Evolutionary conservation across 2,329 filamentous ascomycete species (phyloP), one percentile per base, ranked within the genome.

Genomic region (Fusarium sp.): DNA sequence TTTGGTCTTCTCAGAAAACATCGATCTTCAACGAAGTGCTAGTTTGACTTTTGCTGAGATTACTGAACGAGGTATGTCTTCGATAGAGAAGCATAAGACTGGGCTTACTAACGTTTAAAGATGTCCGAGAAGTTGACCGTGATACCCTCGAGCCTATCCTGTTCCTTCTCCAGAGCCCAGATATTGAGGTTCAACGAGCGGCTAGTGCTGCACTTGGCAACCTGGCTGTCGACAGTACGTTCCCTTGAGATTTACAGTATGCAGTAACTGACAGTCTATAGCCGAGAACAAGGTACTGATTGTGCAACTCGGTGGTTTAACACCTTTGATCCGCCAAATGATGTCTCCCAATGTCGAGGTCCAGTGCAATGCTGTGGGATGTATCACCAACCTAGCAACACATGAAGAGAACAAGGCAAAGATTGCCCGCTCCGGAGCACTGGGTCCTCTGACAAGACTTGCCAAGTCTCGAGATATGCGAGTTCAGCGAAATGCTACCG

Each of bases 391-490:
- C 79, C 83, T 99, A 60, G 96, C 96, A 57, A 99, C 96, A 4
- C 96, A 99, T 77, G 96, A 99, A 83, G 96, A 98, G 75, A 99
- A 99, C 84, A 99, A 99, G 84, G 94, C 96, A 62, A 98, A 97
- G 83, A 99, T 99, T 80, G 96, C 96, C 73, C 90, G 94, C 67
- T 99, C 96, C 6, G 96, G 96, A 62, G 96, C 96, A 57, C 86
- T 99, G 60, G 93, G 92, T 10, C 96, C 96, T 11, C 84, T 99
- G 74, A 99, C 96, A 47, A 89, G 93, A 69, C 84, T 99, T 61
- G 96, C 96, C 67, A 98, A 97, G 82, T 98, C 96, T 24, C 95
- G 97, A 81, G 96, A 99, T 77, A 98, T 98, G 96, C 90, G 96
- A 60, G 96, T 99, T 49, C 96, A 99, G 83, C 89, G 96, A 71